Percentiles rank a stretch among this genome's conserved stretches.
phyloP scores from a whole-genome alignment of 202 grass and related monocot species.

The Zoysia matrella region DNA sequence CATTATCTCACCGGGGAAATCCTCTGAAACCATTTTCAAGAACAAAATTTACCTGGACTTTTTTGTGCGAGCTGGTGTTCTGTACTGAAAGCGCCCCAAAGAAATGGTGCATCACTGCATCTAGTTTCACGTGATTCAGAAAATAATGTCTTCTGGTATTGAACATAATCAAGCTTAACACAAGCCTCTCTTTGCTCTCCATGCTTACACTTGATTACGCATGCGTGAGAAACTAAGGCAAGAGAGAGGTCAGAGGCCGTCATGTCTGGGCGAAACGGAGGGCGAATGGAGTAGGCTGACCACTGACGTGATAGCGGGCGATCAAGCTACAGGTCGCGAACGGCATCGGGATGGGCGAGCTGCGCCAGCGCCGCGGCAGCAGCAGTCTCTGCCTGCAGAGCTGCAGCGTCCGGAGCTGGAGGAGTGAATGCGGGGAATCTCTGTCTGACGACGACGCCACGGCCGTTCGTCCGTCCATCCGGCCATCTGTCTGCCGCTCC shows the following conservation, averaged over 20 bases:
- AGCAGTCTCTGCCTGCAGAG: not conserved
- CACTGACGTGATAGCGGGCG: conserved; percentile 33
- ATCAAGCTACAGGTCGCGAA: conserved; percentile 30
- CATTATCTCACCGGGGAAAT: not conserved
- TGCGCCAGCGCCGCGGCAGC: not conserved
- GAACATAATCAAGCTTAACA: not conserved
- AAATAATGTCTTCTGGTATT: too few relatives aligned
- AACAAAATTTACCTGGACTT: not conserved
- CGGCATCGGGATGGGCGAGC: conserved; percentile 20
- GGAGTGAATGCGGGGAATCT: conserved; percentile 75
- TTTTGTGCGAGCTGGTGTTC: not conserved
- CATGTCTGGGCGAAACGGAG: not conserved
- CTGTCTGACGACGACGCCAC: conserved; percentile 59
- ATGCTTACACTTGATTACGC: not conserved
- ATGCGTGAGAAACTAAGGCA: not conserved
- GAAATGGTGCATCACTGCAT: not conserved
- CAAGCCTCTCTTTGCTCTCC: too few relatives aligned
- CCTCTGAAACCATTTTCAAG: not conserved
- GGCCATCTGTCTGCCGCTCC: not conserved
- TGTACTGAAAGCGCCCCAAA: not conserved
- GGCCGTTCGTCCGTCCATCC: conserved; percentile 27
- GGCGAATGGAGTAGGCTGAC: conserved; percentile 6
- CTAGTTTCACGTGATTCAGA: not conserved
- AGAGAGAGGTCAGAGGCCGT: not conserved
- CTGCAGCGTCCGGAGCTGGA: conserved; percentile 21